Percentiles rank a stretch among this genome's conserved stretches.
These are phyloP conservation scores for Lactarius deliciosus DNA, from an alignment of 768 basidiomycete species.

Conservation along the genomic window DNA sequence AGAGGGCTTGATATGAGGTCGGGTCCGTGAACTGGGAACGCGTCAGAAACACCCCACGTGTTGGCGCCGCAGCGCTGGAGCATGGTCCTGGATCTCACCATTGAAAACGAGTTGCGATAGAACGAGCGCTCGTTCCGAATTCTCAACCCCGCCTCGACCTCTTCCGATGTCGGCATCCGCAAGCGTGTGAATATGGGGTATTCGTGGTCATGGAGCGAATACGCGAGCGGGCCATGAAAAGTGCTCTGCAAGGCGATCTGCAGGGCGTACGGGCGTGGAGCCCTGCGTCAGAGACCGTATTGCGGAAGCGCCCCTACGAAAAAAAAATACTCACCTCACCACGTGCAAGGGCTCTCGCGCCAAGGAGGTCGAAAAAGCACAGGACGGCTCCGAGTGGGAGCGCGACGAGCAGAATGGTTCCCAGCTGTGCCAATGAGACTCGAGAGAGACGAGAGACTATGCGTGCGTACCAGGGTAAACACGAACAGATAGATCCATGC, in stretches of 20 bases:
- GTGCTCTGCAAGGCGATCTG: constrained; percentile 65
- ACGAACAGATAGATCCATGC: constrained; percentile 81
- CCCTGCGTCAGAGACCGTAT: not conserved
- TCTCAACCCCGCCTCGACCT: constrained; percentile 48
- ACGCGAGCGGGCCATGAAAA: constrained; percentile 68
- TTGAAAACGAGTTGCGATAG: constrained; percentile 77
- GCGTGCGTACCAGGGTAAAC: constrained; percentile 68
- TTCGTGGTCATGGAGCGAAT: constrained; percentile 63
- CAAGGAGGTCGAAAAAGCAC: constrained; percentile 75
- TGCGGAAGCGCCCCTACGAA: constrained; percentile 2
- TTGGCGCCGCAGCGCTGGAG: constrained; percentile 12
- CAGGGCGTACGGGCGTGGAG: not conserved
- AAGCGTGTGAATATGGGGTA: constrained; percentile 72
- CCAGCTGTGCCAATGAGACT: constrained; percentile 47
- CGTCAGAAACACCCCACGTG: constrained; percentile 19
- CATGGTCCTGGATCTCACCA: constrained; percentile 49
- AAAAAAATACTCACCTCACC: constrained; percentile 53
- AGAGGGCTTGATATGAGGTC: constrained; percentile 80
- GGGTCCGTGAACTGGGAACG: constrained; percentile 70
- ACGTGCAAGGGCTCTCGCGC: constrained; percentile 67
- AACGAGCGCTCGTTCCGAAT: constrained; percentile 59
- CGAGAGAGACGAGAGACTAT: constrained; percentile 19
- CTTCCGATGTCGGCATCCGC: constrained; percentile 48
- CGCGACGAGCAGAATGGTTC: constrained; percentile 77
- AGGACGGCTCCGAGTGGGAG: constrained; percentile 74